Percentiles rank a stretch among this genome's conserved stretches.
phyloP scores from a whole-genome alignment of 495 filamentous ascomycete species.

The Podospora pseudopauciseta region DNA sequence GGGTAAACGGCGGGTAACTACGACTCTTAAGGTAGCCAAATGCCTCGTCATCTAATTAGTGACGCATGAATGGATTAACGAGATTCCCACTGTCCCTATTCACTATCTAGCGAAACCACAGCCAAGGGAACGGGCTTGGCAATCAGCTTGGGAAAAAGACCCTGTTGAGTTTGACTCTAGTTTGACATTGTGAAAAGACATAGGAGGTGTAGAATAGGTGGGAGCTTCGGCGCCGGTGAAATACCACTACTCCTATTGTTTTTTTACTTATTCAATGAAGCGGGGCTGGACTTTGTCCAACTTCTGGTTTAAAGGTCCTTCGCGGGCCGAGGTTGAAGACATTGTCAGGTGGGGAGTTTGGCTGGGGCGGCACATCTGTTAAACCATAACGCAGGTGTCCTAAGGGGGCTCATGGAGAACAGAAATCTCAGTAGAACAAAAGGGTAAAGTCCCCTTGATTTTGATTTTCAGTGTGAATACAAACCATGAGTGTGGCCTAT shows the following conservation, averaged over 20 bases:
- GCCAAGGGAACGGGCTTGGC: too few species aligned
- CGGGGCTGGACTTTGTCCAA: conserved; percentile 63
- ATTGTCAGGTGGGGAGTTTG: conserved; percentile 71
- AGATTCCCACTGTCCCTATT: too few species aligned
- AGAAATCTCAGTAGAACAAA: conserved; percentile 77
- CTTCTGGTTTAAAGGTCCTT: conserved; percentile 67
- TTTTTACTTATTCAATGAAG: conserved; percentile 74
- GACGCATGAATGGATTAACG: too few species aligned
- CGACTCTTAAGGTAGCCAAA: too few species aligned
- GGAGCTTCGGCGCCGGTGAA: conserved; percentile 63
- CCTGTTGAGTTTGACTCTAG: conserved; percentile 63
- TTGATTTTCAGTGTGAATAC: conserved; percentile 78
- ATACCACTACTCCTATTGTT: conserved; percentile 73
- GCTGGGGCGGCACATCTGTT: conserved; percentile 67
- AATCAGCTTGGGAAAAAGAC: too few species aligned
- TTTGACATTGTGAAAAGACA: conserved; percentile 76
- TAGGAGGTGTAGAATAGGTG: conserved; percentile 72
- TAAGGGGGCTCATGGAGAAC: conserved; percentile 69
- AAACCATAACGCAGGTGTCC: conserved; percentile 66
- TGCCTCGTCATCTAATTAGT: too few species aligned
- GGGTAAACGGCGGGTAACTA: too few species aligned
- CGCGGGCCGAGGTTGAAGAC: conserved; percentile 64
- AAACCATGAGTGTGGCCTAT: conserved; percentile 73
- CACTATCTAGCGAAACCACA: too few species aligned
- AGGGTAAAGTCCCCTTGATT: conserved; percentile 76